Conservation (phyloP, 768 basidiomycete genomes). For the Russula sp. region DNA sequence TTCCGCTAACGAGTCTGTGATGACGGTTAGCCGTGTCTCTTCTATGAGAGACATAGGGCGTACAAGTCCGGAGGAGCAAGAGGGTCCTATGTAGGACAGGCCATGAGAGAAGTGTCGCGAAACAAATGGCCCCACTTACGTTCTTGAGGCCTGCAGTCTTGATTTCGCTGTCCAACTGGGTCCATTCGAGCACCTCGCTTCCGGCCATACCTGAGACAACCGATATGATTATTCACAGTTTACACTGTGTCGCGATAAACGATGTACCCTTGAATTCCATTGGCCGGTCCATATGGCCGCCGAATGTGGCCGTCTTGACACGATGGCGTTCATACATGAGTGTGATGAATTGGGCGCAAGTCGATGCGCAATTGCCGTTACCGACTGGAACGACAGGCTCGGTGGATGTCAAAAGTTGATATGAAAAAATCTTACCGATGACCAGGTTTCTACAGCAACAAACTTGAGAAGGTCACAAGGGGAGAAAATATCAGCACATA, state of each 20-base stretch:
- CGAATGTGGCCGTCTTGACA: constrained; percentile 44
- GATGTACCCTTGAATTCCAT: constrained; percentile 40
- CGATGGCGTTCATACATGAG: constrained; percentile 45
- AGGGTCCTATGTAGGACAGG: not conserved
- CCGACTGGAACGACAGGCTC: not conserved
- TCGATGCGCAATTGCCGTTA: constrained; percentile 39
- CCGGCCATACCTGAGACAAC: constrained; percentile 14
- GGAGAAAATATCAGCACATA: not conserved
- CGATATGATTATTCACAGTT: not conserved
- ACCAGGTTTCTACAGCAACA: constrained; percentile 6
- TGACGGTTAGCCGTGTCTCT: not conserved
- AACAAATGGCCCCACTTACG: constrained; percentile 19
- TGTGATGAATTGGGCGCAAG: constrained; percentile 50
- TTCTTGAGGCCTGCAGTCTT: constrained; percentile 25
- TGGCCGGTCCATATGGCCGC: constrained; percentile 39
- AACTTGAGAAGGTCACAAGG: not conserved
- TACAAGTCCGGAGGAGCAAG: not conserved
- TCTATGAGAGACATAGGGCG: not conserved
- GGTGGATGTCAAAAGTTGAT: not conserved
- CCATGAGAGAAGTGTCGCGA: not conserved
- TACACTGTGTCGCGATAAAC: not conserved
- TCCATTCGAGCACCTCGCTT: not conserved
- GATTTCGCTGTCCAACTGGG: not conserved
- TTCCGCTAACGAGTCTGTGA: not conserved
- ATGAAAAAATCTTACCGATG: constrained; percentile 1